phyloP scores from a whole-genome alignment of 129 eudicot species.

The Daucus carota region DH1_v3.0 NC_030383.2:41272001-41272500 shows the following conservation, averaged over 20 bases:
- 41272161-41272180: too few relatives aligned
- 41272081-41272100: not conserved
- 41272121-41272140: not conserved
- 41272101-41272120: constrained; percentile 1
- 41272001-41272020: not conserved
- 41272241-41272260: constrained; percentile 78
- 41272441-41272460: not conserved
- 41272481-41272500: not conserved
- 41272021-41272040: not conserved
- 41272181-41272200: constrained; percentile 77
- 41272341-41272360: constrained; percentile 26
- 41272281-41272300: constrained; percentile 10
- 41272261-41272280: constrained; percentile 40
- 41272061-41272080: not conserved
- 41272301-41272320: not conserved
- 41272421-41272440: constrained; percentile 39
- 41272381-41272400: constrained; percentile 69
- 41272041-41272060: not conserved
- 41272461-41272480: not conserved
- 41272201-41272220: constrained; percentile 65
- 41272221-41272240: constrained; percentile 73
- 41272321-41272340: not conserved
- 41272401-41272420: constrained; percentile 65
- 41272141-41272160: constrained; percentile 64
- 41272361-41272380: constrained; percentile 95